Base-by-base conservation (phyloP, 139 green algal species). In the Picochlorum sp. region DNA sequence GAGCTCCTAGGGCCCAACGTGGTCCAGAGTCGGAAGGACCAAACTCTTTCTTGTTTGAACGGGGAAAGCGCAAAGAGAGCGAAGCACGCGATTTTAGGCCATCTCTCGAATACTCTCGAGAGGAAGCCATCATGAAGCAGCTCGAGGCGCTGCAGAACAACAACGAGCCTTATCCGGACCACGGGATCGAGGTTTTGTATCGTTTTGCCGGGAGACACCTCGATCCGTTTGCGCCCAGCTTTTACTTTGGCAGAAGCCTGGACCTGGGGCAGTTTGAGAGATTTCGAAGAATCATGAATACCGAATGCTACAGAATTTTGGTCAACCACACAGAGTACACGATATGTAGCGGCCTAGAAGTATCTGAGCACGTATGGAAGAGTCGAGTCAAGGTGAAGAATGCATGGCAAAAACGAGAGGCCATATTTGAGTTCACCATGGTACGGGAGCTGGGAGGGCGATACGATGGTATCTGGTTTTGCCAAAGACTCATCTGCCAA, bases 271-370 rank as follows among this genome's bases (percentile, higher is more conserved):
- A 75, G 54, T 75, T 64, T 68, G 71, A 73, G 26, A 41, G 71
- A 8, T 78, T 74, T 58, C 58, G 71, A 24, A 38, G 71, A 14
- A 78, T 78, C 13, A 60, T 78, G 13, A 72, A 73, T 65, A 78
- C 71, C 3, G 21, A 28, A 24, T 71, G 47, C 38, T 77, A 69
- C 14, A 38, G 24, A 24, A 51, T 57, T 10, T 64, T 77, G 46
- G n/a, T 77, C 10, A 64, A 50, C n/a, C 38, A 58, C 24, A 63
- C 58, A 3, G 20, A 64, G 21, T 54, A 65, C 45, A 13, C 13
- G 26, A 18, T 71, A 24, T 23, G 64, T 13, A 65, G 51, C 28
- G 64, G 51, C 14, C 32, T 71, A 15, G 51, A 71, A 34, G 47
- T 77, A 58, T 62, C 64, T 10, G 71, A 77, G 18, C 7, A 11